Evolutionary conservation across 768 basidiomycete species (phyloP).

Genomic region (Tulasnella calospora): DNA sequence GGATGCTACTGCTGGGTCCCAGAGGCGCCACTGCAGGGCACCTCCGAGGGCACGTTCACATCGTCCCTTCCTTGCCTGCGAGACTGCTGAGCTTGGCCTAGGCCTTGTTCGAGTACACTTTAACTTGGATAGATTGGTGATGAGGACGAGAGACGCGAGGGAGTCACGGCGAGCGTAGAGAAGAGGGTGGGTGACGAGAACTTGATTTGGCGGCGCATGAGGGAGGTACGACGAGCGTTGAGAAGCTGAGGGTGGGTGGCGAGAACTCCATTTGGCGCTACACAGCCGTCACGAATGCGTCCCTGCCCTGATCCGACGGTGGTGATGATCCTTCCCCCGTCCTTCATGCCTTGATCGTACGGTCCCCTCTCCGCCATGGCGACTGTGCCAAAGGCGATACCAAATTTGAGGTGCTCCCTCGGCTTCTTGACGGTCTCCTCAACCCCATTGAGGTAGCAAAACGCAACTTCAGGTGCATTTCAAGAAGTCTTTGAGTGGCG

Average conservation of each 20-base stretch:
- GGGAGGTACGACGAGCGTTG: no score
- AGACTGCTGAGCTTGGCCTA: slow-evolving; percentile 94
- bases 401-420: slow-evolving; percentile 1
- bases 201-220: slow-evolving; percentile 48
- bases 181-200: slow-evolving; percentile 45
- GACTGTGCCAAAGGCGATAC: slow-evolving; percentile 18
- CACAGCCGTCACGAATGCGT: no score
- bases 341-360: slow-evolving; percentile 26
- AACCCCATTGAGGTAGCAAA: slow-evolving; percentile 82
- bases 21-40: slow-evolving; percentile 85
- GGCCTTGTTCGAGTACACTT: slow-evolving; percentile 89
- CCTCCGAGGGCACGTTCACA: slow-evolving; percentile 86
- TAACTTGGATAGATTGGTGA: slow-evolving; percentile 92
- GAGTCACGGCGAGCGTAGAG: slow-evolving; percentile 86
- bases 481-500: slow-evolving; percentile 81
- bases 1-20: slow-evolving; percentile 49
- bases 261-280: no score
- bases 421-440: slow-evolving; percentile 24
- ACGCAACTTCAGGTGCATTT: slow-evolving; percentile 75
- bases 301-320: background rate
- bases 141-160: slow-evolving; percentile 79
- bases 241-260: no score
- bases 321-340: slow-evolving; percentile 19
- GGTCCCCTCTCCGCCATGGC: slow-evolving; percentile 25
- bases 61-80: slow-evolving; percentile 72